These are phyloP conservation scores for Ceratocystiopsis sp. DNA, from an alignment of 2,329 filamentous ascomycete genomes.

Conservation along the genomic window DNA sequence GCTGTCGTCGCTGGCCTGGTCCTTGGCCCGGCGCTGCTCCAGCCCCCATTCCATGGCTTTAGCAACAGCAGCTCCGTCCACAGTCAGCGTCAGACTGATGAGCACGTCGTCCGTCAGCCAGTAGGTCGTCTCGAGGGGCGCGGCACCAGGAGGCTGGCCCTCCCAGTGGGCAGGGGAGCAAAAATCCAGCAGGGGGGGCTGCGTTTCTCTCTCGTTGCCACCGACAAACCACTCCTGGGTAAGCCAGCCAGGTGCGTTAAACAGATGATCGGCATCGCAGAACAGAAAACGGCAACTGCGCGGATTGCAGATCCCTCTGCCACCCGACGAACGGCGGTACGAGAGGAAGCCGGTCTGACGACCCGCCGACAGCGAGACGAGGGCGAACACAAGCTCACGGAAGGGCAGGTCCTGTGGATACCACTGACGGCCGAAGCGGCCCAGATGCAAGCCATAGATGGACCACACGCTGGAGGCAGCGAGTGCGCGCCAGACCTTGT, in stretches of 20 bases:
- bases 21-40: background rate
- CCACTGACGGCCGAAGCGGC: constrained; percentile 2
- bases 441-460: background rate
- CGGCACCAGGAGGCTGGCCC: background rate
- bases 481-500: background rate
- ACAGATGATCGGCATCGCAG: background rate
- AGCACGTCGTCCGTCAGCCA: constrained; percentile 1
- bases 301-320: background rate
- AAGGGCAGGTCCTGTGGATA: background rate
- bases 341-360: background rate
- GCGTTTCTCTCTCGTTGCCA: background rate
- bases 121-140: constrained; percentile 1
- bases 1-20: background rate
- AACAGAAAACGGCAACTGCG: background rate
- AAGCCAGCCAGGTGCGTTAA: background rate
- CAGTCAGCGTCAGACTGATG: background rate
- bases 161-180: background rate
- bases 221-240: background rate
- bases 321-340: background rate
- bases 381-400: constrained; percentile 2
- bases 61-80: background rate
- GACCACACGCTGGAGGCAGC: background rate
- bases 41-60: constrained; percentile 1
- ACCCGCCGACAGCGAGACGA: constrained; percentile 1
- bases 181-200: constrained; percentile 1